Conservation (phyloP, 805 yeast species). For the Nakazawaea anatomiae region DNA sequence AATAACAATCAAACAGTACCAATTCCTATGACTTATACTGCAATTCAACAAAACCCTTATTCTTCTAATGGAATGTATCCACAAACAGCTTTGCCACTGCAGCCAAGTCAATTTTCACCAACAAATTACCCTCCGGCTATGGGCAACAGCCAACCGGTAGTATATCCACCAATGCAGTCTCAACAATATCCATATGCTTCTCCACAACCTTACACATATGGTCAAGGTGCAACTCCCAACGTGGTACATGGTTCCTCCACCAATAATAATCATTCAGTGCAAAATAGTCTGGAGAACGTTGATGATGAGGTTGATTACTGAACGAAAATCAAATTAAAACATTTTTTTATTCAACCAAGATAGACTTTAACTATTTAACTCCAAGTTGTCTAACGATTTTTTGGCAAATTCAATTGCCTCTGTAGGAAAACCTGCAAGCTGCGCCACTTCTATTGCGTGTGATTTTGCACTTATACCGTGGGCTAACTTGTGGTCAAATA, state of each 20-base stretch:
- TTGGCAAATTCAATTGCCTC: constrained; percentile 50
- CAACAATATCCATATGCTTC: constrained; percentile 14
- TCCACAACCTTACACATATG: constrained; percentile 14
- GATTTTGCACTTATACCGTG: constrained; percentile 71
- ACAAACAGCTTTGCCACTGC: neutral
- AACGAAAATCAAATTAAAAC: neutral
- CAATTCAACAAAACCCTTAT: neutral
- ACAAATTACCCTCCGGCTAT: neutral
- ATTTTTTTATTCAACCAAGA: neutral
- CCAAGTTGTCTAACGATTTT: constrained; percentile 19
- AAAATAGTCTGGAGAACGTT: constrained; percentile 16
- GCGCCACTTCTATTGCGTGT: constrained; percentile 72
- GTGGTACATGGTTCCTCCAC: no score
- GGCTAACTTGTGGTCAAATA: constrained; percentile 50
- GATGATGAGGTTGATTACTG: constrained; percentile 21
- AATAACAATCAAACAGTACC: constrained; percentile 10
- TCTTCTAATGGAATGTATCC: constrained; percentile 9
- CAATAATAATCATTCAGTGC: neutral
- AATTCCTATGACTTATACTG: constrained; percentile 5
- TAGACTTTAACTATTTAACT: neutral
- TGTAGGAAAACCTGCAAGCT: constrained; percentile 71
- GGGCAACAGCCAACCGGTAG: neutral
- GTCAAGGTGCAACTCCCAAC: neutral
- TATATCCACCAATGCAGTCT: constrained; percentile 1
- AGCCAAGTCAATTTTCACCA: neutral